Evolutionary conservation across 192 early-diverging fungal genomes (phyloP), one percentile per base, ranked within the genome.

Genomic region (Coemansia sp.): DNA sequence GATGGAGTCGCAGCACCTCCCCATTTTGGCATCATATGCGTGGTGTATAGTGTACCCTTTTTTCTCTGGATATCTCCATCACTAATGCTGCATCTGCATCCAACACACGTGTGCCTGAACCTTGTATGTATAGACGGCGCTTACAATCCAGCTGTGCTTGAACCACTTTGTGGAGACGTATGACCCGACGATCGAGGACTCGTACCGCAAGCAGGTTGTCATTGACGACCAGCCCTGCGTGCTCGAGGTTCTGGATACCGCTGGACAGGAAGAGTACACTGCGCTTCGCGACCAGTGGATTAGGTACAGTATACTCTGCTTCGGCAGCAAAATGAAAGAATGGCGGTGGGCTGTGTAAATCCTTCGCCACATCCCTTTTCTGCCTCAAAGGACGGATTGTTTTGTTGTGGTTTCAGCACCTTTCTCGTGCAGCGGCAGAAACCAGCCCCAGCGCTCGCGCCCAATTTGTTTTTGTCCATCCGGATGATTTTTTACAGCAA

Each of bases 171-270:
- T 84, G 12, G 86, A 91, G 85, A 97, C 93, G 70, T 99, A 97
- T 71, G 95, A 97, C 84, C 97, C 97, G 52, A 99, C 97, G 7
- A 99, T 96, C 65, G 97, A 99, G 82, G 97, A 97, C 78, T 95
- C 93, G 16, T 99, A 97, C 79, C 85, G 95, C 60, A 96, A 95
- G 84, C 95, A 97, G 82, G 94, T 97, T 11, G 95, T 95, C 36
- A 93, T 99, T 55, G 97, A 99, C 80, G 94, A 92, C 39, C 89
- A 96, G 75, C 93, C 94, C 66, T 99, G 95, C 79, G 93, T 97
- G 73, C 81, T 99, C 31, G 95, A 99, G 81, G 92, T 99, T 71
- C 85, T 99, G 43, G 97, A 97, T 85, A 97, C 95, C 41, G 96
- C 96, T 47, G 96, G 95, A 38, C 89, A 93, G 75, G 89, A 88